phyloP scores from a whole-genome alignment of 2,329 filamentous ascomycete genomes.

The Sporothrix inflata region DNA sequence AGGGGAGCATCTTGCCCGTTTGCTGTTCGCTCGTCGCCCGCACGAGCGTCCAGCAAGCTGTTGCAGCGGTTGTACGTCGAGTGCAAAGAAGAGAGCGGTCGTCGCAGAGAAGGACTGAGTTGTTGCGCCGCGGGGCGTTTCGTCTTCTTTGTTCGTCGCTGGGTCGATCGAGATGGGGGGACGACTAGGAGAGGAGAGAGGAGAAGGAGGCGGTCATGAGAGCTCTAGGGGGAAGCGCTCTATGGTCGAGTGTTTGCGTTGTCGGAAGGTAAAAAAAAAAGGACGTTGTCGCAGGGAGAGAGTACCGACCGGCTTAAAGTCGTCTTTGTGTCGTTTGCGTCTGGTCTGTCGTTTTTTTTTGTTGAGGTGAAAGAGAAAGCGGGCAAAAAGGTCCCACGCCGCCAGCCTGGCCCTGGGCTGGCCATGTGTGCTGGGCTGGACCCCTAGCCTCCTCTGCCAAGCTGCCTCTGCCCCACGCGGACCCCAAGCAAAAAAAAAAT shows the following conservation, averaged over 20 bases:
- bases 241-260: background rate
- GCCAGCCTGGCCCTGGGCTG: background rate
- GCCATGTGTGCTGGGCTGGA: constrained; percentile 14
- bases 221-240: background rate
- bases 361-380: constrained; percentile 14
- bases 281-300: background rate
- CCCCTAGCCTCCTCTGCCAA: constrained; percentile 2
- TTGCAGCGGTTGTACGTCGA: background rate
- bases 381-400: constrained; percentile 7
- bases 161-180: background rate
- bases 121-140: background rate
- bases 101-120: background rate
- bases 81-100: background rate
- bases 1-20: constrained; percentile 38
- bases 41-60: constrained; percentile 7
- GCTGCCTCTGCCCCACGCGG: constrained; percentile 21
- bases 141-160: background rate
- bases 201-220: background rate
- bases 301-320: background rate
- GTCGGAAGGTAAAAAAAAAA: background rate
- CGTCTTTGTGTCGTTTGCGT: background rate
- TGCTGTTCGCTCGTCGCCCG: constrained; percentile 3
- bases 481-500: background rate
- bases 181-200: background rate
- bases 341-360: background rate